Evolutionary conservation across 2,329 filamentous ascomycete species (phyloP), one percentile per base, ranked within the genome.

Genomic region (Metarhizium guizhouense): DNA sequence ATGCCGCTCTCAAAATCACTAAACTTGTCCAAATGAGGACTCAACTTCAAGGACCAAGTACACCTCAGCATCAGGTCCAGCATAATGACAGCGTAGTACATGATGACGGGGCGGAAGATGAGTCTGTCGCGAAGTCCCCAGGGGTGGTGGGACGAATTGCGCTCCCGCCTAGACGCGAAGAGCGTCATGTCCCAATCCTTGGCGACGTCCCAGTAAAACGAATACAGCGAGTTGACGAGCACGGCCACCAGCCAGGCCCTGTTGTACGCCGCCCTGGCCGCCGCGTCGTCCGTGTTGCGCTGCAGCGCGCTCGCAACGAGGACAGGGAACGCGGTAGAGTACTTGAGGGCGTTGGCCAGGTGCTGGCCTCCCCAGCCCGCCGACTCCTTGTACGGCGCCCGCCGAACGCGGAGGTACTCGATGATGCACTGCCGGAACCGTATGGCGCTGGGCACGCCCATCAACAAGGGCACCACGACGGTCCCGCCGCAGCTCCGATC

Each of bases 171-270:
- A 2, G 77, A 69, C 3, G 86, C 82, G 66, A 97, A 88, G 14
- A 97, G 78, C 0, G 87, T 89, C 59, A 99, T 78, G 67, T 97
- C 94, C 94, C 94, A 99, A 76, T 99, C 94, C 74, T 92, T 94
- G 55, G 90, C 81, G 34, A 97, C 85, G 65, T 99, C 94, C 94
- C 94, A 99, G 77, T 94, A 99, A 75, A 97, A 97, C n/a, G 88
- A 91, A 73, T 96, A 99, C 48, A 88, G 76, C 14, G 90, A 95
- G 70, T 99, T 96, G 64, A 94, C 67, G 38, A 90, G 75, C 34
- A 90, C 87, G 47, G 87, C 87, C 40, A 80, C 72, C 34, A 95
- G 75, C 85, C 90, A 94, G 51, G 75, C 74, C 45, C 75, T 75
- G 68, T 82, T 80, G 56, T 82, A 66, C 0, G 68, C 64, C 3